Evolutionary conservation across 148 eudicot genomes (phyloP).

Genomic region (Arbutus unedo): DNA sequence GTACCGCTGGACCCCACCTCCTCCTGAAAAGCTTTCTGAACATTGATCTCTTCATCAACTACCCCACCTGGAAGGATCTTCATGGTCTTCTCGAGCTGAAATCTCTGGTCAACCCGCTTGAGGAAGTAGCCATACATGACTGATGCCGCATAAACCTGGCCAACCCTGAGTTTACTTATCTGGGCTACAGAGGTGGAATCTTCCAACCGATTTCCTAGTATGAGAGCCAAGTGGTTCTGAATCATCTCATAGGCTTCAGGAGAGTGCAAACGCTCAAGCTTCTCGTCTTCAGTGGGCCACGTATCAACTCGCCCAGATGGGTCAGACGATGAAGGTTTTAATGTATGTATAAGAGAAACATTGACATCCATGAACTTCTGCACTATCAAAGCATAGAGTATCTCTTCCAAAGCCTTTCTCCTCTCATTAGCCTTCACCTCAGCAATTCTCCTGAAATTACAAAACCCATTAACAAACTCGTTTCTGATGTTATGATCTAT

Average conservation of each 20-base stretch:
- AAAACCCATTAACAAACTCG: background rate
- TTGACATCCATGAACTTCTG: constrained; percentile 87
- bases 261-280: constrained; percentile 70
- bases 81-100: constrained; percentile 86
- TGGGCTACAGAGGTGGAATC: constrained; percentile 66
- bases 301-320: constrained; percentile 55
- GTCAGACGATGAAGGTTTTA: constrained; percentile 50
- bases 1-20: constrained; percentile 17
- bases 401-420: constrained; percentile 78
- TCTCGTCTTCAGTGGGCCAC: constrained; percentile 65
- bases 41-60: constrained; percentile 32
- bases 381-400: constrained; percentile 76
- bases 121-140: constrained; percentile 97
- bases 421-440: constrained; percentile 91
- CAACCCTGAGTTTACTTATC: constrained; percentile 83
- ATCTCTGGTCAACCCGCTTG: constrained; percentile 84
- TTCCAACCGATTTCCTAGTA: constrained; percentile 67
- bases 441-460: constrained; percentile 76
- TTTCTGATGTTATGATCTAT: background rate
- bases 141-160: constrained; percentile 96
- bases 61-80: constrained; percentile 63
- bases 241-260: constrained; percentile 95
- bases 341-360: constrained; percentile 65
- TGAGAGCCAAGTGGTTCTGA: constrained; percentile 80
- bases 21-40: constrained; percentile 28